These are phyloP conservation scores for Fraxinus velutina DNA, from an alignment of 305 asterid genomes.

Conservation along the genomic window DNA sequence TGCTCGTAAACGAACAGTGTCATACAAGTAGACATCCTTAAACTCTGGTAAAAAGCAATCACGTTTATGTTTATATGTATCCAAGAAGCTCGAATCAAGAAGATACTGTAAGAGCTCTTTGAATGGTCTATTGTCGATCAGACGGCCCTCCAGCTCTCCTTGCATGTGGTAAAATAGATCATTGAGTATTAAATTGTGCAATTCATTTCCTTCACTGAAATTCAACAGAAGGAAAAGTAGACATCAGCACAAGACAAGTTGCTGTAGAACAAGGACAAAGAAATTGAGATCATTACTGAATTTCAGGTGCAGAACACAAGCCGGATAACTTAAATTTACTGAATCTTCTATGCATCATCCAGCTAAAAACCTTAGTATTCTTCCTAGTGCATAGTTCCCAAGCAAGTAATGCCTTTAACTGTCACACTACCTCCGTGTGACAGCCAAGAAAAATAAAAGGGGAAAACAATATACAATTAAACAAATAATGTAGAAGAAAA, in stretches of 20 bases:
- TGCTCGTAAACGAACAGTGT: conserved; percentile 52
- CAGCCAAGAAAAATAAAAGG: neutral
- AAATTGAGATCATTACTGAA: neutral
- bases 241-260: conserved; percentile 10
- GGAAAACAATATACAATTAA: neutral
- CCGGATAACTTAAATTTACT: neutral
- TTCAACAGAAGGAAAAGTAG: conserved; percentile 23
- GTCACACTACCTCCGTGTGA: neutral
- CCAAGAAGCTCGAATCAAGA: conserved; percentile 55
- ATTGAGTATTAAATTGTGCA: conserved; percentile 61
- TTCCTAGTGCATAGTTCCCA: neutral
- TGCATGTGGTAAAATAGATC: conserved; percentile 85
- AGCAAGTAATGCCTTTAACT: neutral
- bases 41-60: conserved; percentile 42
- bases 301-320: neutral
- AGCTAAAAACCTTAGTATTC: neutral
- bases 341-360: neutral
- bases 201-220: conserved; percentile 71
- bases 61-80: conserved; percentile 48
- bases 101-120: conserved; percentile 79
- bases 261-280: neutral
- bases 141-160: conserved; percentile 95
- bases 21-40: conserved; percentile 46
- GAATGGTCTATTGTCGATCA: conserved; percentile 62
- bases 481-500: conserved; percentile 1